Evolutionary conservation across 495 filamentous ascomycete genomes (phyloP).

Genomic region (Aspergillus conjunctus): DNA sequence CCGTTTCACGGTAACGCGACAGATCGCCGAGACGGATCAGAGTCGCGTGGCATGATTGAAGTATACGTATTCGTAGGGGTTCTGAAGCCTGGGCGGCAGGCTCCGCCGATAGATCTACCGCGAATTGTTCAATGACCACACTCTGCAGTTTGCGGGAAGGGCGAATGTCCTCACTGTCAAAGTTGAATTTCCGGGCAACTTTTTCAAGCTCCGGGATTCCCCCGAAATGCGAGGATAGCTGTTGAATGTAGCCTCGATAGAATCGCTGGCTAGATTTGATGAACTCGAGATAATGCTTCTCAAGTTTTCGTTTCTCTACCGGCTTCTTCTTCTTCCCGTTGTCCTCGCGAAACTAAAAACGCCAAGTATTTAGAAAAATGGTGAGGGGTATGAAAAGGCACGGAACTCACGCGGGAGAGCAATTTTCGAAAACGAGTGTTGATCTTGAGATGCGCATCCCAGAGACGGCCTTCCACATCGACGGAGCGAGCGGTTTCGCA

Average conservation of each 20-base stretch:
- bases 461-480: slow-evolving; percentile 70
- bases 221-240: slow-evolving; percentile 69
- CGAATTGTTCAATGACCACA: slow-evolving; percentile 33
- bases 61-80: slow-evolving; percentile 56
- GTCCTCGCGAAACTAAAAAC: slow-evolving; percentile 53
- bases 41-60: slow-evolving; percentile 77
- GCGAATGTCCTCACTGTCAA: slow-evolving; percentile 50
- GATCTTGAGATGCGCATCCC: slow-evolving; percentile 75
- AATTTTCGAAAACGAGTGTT: slow-evolving; percentile 74
- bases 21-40: slow-evolving; percentile 89
- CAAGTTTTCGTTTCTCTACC: slow-evolving; percentile 76
- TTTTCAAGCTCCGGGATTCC: slow-evolving; percentile 72
- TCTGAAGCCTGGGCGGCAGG: slow-evolving; percentile 46
- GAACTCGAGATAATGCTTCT: slow-evolving; percentile 77
- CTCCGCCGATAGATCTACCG: slow-evolving; percentile 41
- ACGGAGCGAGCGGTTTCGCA: slow-evolving; percentile 65
- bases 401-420: slow-evolving; percentile 50
- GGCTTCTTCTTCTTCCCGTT: slow-evolving; percentile 64
- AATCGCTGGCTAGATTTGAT: slow-evolving; percentile 85
- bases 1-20: slow-evolving; percentile 82
- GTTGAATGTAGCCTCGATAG: slow-evolving; percentile 82
- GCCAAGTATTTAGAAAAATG: slow-evolving; percentile 19
- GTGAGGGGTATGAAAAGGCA: slow-evolving; percentile 1
- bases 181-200: slow-evolving; percentile 67
- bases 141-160: slow-evolving; percentile 6